phyloP scores from a whole-genome alignment of 1,139 yeast genomes.

The Wickerhamiella infanticola region DNA sequence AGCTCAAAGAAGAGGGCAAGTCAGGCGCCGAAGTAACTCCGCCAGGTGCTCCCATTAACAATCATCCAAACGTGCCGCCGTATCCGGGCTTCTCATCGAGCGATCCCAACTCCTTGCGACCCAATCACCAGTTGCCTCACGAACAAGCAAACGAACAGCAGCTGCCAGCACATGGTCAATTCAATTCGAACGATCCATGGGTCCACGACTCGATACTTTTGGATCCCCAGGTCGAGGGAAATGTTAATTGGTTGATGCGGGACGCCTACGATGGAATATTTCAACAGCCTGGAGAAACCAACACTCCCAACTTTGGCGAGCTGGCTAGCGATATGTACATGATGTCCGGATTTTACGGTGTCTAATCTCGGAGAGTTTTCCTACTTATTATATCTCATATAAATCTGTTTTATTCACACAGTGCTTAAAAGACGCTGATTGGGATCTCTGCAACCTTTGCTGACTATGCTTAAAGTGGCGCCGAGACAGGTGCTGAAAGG shows the following conservation, averaged over 20 bases:
- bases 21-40: not conserved
- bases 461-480: conserved; percentile 1
- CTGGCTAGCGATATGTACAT: conserved; percentile 1
- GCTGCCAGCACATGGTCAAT: not conserved
- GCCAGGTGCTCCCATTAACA: not conserved
- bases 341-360: not conserved
- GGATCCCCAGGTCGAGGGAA: not conserved
- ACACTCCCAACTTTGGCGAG: not conserved
- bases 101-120: not conserved
- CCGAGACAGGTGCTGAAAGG: not conserved
- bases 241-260: not conserved
- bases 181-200: not conserved
- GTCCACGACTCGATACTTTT: not conserved
- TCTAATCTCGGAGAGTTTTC: not conserved
- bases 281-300: not conserved
- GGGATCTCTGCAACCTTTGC: not conserved
- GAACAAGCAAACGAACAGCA: not conserved
- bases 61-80: not conserved
- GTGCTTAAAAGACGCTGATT: no score
- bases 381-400: no score
- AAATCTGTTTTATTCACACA: no score
- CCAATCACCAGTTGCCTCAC: no score
- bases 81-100: not conserved
- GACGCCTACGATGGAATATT: not conserved
- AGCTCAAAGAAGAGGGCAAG: not conserved